Evolutionary conservation across 2,329 filamentous ascomycete genomes (phyloP).

Genomic region (Leptosphaerulina australis): DNA sequence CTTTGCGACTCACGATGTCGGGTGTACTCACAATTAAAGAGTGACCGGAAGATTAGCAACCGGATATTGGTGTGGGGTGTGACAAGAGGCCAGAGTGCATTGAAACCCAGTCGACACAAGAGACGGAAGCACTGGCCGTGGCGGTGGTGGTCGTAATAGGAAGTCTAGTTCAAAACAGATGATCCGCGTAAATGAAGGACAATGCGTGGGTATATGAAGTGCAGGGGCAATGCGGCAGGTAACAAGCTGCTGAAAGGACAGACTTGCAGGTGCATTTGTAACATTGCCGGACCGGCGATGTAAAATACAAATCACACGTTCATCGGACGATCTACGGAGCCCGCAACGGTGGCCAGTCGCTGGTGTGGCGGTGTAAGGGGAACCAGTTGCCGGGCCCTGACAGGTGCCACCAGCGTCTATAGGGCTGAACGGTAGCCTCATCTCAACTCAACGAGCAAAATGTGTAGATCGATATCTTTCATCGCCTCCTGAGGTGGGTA

Average conservation of each 20-base stretch:
- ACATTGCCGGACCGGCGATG: conserved; percentile 21
- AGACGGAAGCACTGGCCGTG: conserved; percentile 30
- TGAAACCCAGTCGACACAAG: conserved; percentile 31
- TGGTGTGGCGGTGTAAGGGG: conserved; percentile 31
- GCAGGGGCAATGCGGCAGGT: conserved; percentile 13
- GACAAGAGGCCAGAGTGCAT: conserved; percentile 50
- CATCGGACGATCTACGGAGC: conserved; percentile 37
- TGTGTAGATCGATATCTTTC: background rate
- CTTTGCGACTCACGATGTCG: conserved; percentile 8
- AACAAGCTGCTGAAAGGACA: conserved; percentile 18
- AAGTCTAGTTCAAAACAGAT: conserved; percentile 20
- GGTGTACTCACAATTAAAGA: conserved; percentile 19
- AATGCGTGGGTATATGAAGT: conserved; percentile 15
- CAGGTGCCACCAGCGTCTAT: conserved; percentile 16
- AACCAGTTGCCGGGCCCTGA: conserved; percentile 16
- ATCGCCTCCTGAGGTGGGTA: background rate
- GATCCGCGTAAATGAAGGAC: conserved; percentile 34
- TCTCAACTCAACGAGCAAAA: conserved; percentile 7
- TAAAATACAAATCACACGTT: conserved; percentile 46
- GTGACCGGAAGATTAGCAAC: conserved; percentile 15
- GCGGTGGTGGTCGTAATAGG: conserved; percentile 31
- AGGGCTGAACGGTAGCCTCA: conserved; percentile 32
- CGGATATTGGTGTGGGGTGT: conserved; percentile 33
- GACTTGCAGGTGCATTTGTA: conserved; percentile 18
- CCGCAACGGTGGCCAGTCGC: conserved; percentile 43